Evolutionary conservation across 2,329 filamentous ascomycete species (phyloP), one percentile per base, ranked within the genome.

Genomic region (Colletotrichum scovillei): DNA sequence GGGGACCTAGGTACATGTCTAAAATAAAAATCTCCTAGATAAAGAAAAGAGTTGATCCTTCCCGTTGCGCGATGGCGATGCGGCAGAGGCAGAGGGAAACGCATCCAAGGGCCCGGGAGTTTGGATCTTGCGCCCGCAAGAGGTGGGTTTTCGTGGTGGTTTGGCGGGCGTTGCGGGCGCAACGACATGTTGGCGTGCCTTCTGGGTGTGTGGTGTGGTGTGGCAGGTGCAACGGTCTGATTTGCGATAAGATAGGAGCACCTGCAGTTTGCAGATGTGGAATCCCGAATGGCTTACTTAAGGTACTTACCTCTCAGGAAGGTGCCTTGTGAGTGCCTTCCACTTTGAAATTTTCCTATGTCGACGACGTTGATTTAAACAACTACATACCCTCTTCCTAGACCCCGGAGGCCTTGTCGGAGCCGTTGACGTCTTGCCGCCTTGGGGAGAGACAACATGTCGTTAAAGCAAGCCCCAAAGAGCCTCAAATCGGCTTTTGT

Each of bases 41-140:
- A 16, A 12, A 58, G 28, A 58, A 28, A 35, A 14, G 49, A 55
- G n/a, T 52, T 28, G n/a, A 35, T 38, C 14, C 26, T 35, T 42
- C 49, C 19, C 22, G 28, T 59, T 59, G 38, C 56, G 28, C 52
- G 35, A 68, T 42, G 56, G 56, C 64, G 62, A 60, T 53, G 59
- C 57, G 62, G 32, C 28, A 35, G 14, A 46, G 16, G 22, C 35
- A 63, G n/a, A 16, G 57, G 8, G 38, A 16, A 4, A 14, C 11
- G 2, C 35, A 26, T 42, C 38, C 26, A 38, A 49, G 3, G 59
- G 22, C 70, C 70, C 70, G 70, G 66, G 26, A 56, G 70, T 70
- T 53, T 73, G 70, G 70, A 65, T 70, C 66, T 46, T 73, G 70
- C 70, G 70, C 59, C 59, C 70, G 70, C 70, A 73, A 65, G 60